Evolutionary conservation across 2,329 filamentous ascomycete genomes (phyloP), one percentile per base, ranked within the genome.

Genomic region (Huntiella abstrusa): DNA sequence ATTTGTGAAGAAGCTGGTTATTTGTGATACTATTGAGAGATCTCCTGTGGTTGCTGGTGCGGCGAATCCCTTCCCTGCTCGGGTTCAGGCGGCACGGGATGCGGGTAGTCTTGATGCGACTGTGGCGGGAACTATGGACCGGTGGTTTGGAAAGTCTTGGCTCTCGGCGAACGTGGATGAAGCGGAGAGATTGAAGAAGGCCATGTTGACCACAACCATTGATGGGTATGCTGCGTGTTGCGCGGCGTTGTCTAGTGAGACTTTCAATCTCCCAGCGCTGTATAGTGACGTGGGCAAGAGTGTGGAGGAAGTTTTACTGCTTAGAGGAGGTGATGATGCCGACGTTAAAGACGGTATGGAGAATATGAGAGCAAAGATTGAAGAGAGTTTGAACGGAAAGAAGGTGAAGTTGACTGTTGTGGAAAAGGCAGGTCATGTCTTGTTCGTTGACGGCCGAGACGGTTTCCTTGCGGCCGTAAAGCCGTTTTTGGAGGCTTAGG

Each of bases 171-270:
- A 65, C 49, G 54, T 56, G 0, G 53, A 56, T 0, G 64, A 66
- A 50, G 54, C 61, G 5, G 50, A 52, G 11, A 56, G 62, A 0
- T 56, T 67, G 54, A 55, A 56, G 5, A 42, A 41, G 1, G 42
- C 59, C 36, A 66, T 66, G 64, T 50, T 53, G 3, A 54, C 52
- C 11, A 65, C 63, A 0, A 61, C 53, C 5, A 32, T 65, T 4
- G 62, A 62, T 12, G 64, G 64, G 1, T 63, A 64, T 43, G 62
- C 64, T 52, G 57, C 63, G 4, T 67, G 64, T 40, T 62, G 58
- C 22, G 54, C 59, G 5, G 64, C 64, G 7, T 55, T 67, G 13
- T 50, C 56, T 10, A 60, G 57, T 47, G 33, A 54, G 16, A 56
- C 53, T 0, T 66, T 65, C 48, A 63, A 68, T 52, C 52, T 66